These are phyloP conservation scores for Cryphonectria japonica DNA, from an alignment of 2,329 filamentous ascomycete species.

Conservation along the genomic window DNA sequence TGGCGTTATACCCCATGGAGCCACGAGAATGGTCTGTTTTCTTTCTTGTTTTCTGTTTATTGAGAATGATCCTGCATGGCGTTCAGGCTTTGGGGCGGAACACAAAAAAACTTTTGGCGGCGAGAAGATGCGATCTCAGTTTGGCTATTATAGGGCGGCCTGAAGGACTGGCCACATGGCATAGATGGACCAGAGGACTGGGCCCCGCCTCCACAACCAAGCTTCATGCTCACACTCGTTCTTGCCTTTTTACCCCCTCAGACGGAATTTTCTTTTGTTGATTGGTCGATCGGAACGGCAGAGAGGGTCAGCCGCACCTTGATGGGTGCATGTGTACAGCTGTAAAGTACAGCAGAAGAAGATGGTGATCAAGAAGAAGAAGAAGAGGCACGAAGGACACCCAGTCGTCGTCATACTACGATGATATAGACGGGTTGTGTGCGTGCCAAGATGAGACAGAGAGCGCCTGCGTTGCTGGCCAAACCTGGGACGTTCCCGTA, in stretches of 20 bases:
- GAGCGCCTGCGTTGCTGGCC: constrained; percentile 22
- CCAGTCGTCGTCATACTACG: constrained; percentile 17
- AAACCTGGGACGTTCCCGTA: constrained; percentile 28
- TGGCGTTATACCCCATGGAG: constrained; percentile 30
- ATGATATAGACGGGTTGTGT: constrained; percentile 23
- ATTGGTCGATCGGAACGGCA: neutral
- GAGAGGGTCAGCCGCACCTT: constrained; percentile 4
- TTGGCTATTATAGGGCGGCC: constrained; percentile 18
- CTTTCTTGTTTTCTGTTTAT: neutral
- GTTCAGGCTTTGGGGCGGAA: constrained; percentile 25
- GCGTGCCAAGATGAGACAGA: constrained; percentile 11
- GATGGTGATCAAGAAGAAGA: neutral
- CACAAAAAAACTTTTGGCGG: constrained; percentile 8
- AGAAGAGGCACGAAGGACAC: neutral
- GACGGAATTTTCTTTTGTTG: constrained; percentile 16
- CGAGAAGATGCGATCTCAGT: constrained; percentile 12
- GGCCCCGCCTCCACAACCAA: constrained; percentile 1
- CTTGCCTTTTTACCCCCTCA: constrained; percentile 2
- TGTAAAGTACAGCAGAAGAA: constrained; percentile 1
- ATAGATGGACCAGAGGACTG: constrained; percentile 10
- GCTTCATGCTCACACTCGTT: constrained; percentile 13
- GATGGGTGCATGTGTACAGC: neutral
- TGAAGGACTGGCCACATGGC: neutral
- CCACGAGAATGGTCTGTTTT: constrained; percentile 23
- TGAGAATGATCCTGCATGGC: constrained; percentile 26